These are phyloP conservation scores for Zygotorulaspora sp. DNA, from an alignment of 805 yeast species.

Conservation along the genomic window DNA sequence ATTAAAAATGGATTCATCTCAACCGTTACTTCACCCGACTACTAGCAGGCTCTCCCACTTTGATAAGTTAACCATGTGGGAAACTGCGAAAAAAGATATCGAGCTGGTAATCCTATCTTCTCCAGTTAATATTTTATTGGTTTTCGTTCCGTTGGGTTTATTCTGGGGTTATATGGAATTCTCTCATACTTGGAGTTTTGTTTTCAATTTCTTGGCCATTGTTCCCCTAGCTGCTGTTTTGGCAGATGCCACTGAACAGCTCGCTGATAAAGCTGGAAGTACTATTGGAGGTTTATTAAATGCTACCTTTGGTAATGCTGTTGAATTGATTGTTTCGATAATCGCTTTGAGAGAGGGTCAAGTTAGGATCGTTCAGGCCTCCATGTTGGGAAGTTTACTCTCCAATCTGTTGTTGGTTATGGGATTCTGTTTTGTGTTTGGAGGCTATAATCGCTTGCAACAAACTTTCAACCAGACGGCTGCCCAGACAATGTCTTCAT, in stretches of 20 bases:
- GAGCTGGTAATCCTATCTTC: conserved; percentile 46
- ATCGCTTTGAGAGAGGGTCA: conserved; percentile 85
- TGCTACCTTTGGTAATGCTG: conserved; percentile 98
- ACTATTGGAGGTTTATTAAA: conserved; percentile 91
- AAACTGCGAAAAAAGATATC: conserved; percentile 24
- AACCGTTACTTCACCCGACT: conserved; percentile 8
- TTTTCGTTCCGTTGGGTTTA: conserved; percentile 88
- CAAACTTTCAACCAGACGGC: conserved; percentile 93
- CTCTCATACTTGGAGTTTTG: conserved; percentile 54
- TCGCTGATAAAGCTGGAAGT: conserved; percentile 82
- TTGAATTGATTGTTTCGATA: conserved; percentile 89
- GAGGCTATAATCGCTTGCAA: conserved; percentile 81
- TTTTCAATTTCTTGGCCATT: conserved; percentile 81
- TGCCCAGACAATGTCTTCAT: conserved; percentile 95
- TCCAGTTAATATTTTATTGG: conserved; percentile 68
- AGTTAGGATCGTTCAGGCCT: conserved; percentile 91
- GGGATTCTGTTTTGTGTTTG: conserved; percentile 93
- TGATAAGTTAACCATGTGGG: conserved; percentile 9
- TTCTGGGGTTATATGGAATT: conserved; percentile 59
- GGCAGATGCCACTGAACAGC: conserved; percentile 90
- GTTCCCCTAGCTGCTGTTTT: conserved; percentile 87
- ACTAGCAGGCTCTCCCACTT: conserved; percentile 5
- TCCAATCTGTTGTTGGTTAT: conserved; percentile 84
- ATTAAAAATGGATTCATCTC: conserved; percentile 13
- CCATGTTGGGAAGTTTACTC: conserved; percentile 91